Conservation (phyloP, 495 filamentous ascomycete species). For the Daldinia loculata region DNA sequence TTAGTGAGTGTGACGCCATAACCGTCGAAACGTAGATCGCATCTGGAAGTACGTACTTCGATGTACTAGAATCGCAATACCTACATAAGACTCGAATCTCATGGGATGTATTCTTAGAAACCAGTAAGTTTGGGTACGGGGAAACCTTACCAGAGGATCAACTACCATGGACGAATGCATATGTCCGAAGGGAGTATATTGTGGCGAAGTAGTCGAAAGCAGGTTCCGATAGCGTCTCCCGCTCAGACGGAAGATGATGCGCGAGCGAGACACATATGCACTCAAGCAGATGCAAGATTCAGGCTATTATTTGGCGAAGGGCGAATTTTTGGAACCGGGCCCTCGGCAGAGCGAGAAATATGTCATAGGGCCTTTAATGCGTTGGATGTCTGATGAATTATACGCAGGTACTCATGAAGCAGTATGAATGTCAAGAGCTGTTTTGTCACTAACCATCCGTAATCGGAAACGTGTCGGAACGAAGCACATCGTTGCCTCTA, state of each 20-base stretch:
- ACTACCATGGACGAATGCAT: not conserved
- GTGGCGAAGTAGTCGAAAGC: slow-evolving; percentile 26
- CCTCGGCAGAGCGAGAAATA: slow-evolving; percentile 28
- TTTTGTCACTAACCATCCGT: slow-evolving; percentile 20
- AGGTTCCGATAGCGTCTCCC: slow-evolving; percentile 13
- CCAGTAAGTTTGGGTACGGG: not conserved
- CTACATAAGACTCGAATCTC: slow-evolving; percentile 5
- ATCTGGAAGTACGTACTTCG: slow-evolving; percentile 15
- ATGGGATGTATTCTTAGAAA: slow-evolving; percentile 40
- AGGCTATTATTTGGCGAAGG: slow-evolving; percentile 31
- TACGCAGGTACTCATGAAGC: slow-evolving; percentile 22
- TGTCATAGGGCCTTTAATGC: slow-evolving; percentile 9
- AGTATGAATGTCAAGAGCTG: slow-evolving; percentile 18
- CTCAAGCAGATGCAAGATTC: slow-evolving; percentile 19
- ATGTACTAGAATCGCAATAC: slow-evolving; percentile 3
- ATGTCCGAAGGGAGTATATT: not conserved
- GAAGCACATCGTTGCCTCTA: slow-evolving; percentile 4
- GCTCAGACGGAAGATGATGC: slow-evolving; percentile 28
- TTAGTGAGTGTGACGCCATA: slow-evolving; percentile 36
- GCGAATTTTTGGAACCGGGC: not conserved
- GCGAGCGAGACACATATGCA: not conserved
- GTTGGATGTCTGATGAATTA: slow-evolving; percentile 1
- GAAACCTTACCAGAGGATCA: not conserved
- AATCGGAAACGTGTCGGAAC: slow-evolving; percentile 30
- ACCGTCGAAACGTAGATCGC: slow-evolving; percentile 11